Conservation (phyloP, 306 rosid genomes). For the Casuarina glauca region DNA sequence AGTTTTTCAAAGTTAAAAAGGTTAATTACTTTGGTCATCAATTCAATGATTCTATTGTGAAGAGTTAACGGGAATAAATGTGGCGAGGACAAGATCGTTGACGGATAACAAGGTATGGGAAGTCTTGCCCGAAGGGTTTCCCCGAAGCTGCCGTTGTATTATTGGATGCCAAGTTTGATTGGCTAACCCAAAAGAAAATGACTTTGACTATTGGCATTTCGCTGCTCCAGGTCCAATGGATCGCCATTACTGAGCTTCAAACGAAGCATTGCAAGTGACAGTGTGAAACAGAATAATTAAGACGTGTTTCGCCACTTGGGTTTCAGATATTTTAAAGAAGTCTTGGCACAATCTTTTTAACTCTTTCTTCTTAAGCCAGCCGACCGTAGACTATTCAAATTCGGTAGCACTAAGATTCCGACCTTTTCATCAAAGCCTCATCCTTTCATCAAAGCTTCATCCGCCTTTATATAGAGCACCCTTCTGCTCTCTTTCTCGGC, state of each 20-base stretch:
- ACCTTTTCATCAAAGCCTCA: too few relatives aligned
- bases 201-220: too few relatives aligned
- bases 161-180: neutral
- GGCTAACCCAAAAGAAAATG: neutral
- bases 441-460: neutral
- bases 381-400: neutral
- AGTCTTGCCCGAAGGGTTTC: too few relatives aligned
- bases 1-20: too few relatives aligned
- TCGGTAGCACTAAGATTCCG: too few relatives aligned
- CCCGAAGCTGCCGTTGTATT: neutral
- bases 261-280: neutral
- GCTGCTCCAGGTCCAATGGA: too few relatives aligned
- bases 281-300: neutral
- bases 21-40: too few relatives aligned
- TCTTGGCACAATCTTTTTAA: too few relatives aligned
- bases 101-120: too few relatives aligned
- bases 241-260: too few relatives aligned
- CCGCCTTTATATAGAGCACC: conserved; percentile 12
- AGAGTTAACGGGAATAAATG: neutral
- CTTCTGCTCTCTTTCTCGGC: neutral
- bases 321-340: neutral
- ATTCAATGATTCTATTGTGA: too few relatives aligned
- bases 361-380: too few relatives aligned
- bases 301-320: neutral
- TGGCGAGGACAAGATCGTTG: neutral